Percentiles rank a stretch among this genome's conserved stretches.
These are phyloP conservation scores for Drechslerella coelobrocha DNA, from an alignment of 2,329 filamentous ascomycete species.

Conservation along the genomic window DNA sequence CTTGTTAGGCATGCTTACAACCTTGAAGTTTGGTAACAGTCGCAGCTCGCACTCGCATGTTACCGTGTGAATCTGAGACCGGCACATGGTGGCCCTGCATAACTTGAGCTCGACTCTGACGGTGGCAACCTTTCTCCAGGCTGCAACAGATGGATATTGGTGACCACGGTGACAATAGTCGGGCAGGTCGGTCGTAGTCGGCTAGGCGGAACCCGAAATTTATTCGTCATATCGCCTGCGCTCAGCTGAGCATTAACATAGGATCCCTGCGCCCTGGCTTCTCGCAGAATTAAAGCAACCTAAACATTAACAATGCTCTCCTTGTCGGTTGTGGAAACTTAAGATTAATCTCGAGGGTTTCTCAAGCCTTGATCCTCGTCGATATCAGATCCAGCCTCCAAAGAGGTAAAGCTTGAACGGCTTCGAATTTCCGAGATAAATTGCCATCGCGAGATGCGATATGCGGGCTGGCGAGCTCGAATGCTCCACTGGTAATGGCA, in stretches of 20 bases:
- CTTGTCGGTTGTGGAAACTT: slow-evolving; percentile 23
- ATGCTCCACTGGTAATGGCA: no score
- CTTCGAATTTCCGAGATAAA: slow-evolving; percentile 26
- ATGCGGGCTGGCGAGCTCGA: not conserved
- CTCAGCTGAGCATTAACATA: slow-evolving; percentile 6
- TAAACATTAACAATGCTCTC: slow-evolving; percentile 27
- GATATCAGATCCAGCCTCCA: slow-evolving; percentile 34
- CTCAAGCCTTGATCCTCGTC: slow-evolving; percentile 48
- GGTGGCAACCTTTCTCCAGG: no score
- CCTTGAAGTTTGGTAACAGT: no score
- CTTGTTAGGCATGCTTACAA: no score
- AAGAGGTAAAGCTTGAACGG: slow-evolving; percentile 24
- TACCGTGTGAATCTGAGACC: no score
- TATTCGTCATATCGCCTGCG: not conserved
- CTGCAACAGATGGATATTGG: no score
- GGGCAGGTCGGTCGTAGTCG: no score
- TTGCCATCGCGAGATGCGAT: slow-evolving; percentile 1
- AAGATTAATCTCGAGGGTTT: slow-evolving; percentile 38
- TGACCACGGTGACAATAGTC: no score
- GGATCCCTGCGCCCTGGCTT: slow-evolving; percentile 41
- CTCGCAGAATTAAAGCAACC: slow-evolving; percentile 24
- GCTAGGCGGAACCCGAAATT: not conserved
- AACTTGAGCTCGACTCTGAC: no score
- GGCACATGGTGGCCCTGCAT: no score
- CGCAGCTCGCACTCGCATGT: no score